Base-by-base conservation (phyloP, 106 monocot species). In the Allium cepa region DNA sequence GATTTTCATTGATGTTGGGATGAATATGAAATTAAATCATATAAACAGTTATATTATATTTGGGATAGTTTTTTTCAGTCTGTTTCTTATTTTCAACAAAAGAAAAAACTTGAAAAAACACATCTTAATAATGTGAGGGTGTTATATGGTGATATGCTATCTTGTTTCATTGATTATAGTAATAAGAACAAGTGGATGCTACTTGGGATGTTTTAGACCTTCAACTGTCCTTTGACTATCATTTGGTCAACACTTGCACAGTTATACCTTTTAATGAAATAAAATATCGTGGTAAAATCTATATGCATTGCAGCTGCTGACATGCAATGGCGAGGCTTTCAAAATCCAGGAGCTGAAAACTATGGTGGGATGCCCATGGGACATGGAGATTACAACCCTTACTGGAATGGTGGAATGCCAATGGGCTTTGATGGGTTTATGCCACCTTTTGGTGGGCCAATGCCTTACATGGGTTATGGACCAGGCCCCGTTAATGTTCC, bases 391-490 rank as follows among this genome's bases (percentile, higher is more conserved):
- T 92, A 79, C 69, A 92, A 92, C 65, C 84, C 84, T n/a, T 89
- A 84, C 67, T 82, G 84, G 75, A 46, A 57, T 53, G 82, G 80
- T 36, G 84, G 78, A 49, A 83, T 87, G 84, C 89, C 82, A 47
- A 66, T 86, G 76, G 89, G 76, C 48, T 82, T 99, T 72, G 97
- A 90, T 71, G 77, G 71, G 10, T 99, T 72, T 63, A 79, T 92
- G 80, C 57, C 80, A 14, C 84, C 81, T 74, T 77, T 82, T 26
- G 72, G 69, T 47, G 86, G 81, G 51, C 61, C 76, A 6, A 84
- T 97, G 84, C 88, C 87, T 17, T 87, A 71, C 45, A 84, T 99
- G 87, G 82, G 89, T 67, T 89, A 85, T 69, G 59, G 79, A 28
- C 96, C 91, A 17, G 82, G 76, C 49, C 88, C 88, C 22, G 83